These are phyloP conservation scores for Nothophytophthora sp. DNA, from an alignment of 352 stramenopile species.

Conservation along the genomic window DNA sequence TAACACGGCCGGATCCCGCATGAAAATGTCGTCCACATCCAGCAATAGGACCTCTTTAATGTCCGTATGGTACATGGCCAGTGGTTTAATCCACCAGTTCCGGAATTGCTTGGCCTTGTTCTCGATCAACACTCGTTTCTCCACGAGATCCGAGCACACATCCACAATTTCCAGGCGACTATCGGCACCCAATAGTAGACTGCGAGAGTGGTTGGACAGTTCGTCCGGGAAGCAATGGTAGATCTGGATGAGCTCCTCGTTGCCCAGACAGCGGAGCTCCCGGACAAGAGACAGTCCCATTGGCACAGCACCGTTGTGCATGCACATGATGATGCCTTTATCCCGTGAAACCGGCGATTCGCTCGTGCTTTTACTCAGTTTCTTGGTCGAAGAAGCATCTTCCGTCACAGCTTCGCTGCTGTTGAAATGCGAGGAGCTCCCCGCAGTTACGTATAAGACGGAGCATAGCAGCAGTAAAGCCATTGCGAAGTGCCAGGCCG, in stretches of 20 bases:
- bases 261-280: slow-evolving; percentile 37
- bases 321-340: slow-evolving; percentile 40
- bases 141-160: slow-evolving; percentile 40
- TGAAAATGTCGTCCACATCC: slow-evolving; percentile 54
- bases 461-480: slow-evolving; percentile 8
- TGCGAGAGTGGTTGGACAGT: slow-evolving; percentile 22
- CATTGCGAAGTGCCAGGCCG: slow-evolving; percentile 16
- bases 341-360: slow-evolving; percentile 10
- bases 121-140: slow-evolving; percentile 22
- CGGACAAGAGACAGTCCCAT: slow-evolving; percentile 40
- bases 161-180: slow-evolving; percentile 47
- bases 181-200: slow-evolving; percentile 24
- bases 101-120: slow-evolving; percentile 40
- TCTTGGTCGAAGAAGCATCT: not conserved
- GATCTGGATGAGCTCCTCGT: slow-evolving; percentile 38
- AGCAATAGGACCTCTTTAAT: slow-evolving; percentile 48
- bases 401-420: not conserved
- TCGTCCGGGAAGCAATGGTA: slow-evolving; percentile 41
- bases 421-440: not conserved
- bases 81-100: slow-evolving; percentile 69
- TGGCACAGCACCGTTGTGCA: slow-evolving; percentile 36
- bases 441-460: slow-evolving; percentile 3
- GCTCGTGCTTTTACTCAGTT: not conserved
- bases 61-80: slow-evolving; percentile 54
- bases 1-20: slow-evolving; percentile 43